Percentiles rank a stretch among this genome's conserved stretches.
Evolutionary conservation across 2,329 filamentous ascomycete genomes (phyloP).

Genomic region (Pseudogymnoascus sp.): DNA sequence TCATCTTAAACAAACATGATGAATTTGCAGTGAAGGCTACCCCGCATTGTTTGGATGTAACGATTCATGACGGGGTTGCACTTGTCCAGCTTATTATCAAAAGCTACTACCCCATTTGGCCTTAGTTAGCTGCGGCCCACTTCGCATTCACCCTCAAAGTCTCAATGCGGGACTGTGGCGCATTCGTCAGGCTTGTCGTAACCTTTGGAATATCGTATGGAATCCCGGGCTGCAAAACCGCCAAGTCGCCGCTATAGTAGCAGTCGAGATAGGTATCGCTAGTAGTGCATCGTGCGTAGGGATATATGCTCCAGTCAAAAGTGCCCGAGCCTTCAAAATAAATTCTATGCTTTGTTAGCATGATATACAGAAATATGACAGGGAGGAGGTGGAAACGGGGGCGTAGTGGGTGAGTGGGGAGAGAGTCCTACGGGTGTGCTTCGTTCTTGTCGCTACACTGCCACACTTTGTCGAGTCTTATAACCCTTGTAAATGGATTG

Average conservation of each 20-base stretch:
- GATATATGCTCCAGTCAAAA: background rate
- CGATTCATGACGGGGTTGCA: background rate
- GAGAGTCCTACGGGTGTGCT: background rate
- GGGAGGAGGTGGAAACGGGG: too few species aligned
- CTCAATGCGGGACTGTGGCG: background rate
- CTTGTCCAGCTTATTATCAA: background rate
- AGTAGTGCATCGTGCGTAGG: background rate
- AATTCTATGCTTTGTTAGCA: background rate
- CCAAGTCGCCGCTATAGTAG: background rate
- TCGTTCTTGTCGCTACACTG: background rate
- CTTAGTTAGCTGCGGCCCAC: background rate
- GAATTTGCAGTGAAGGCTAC: background rate
- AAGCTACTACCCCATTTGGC: background rate
- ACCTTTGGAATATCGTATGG: background rate
- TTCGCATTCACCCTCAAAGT: background rate
- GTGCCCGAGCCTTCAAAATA: background rate
- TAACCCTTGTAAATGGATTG: background rate
- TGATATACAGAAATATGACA: background rate
- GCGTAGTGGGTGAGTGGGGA: background rate
- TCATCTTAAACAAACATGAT: conserved; percentile 1
- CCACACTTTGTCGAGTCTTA: background rate
- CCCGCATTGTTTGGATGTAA: background rate
- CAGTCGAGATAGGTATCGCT: background rate
- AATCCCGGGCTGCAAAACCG: background rate
- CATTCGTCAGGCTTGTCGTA: background rate